A percentile compares a stretch with the other conserved stretches of the same genome.
Conservation (phyloP, 2,329 filamentous ascomycete genomes). For the Arthroderma sp. region DNA sequence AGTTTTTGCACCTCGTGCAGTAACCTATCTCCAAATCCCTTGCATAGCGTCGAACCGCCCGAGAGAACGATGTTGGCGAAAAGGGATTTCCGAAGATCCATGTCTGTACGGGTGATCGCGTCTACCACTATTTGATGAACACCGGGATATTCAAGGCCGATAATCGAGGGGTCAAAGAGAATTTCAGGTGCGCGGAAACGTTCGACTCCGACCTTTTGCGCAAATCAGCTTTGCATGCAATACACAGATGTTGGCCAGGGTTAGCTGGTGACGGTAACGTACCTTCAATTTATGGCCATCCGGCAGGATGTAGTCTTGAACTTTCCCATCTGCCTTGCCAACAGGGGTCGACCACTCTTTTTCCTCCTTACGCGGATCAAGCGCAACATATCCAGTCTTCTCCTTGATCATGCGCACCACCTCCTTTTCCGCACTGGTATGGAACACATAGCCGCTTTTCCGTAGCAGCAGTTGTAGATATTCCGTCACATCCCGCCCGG, state of each 20-base stretch:
- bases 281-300: conserved; percentile 92
- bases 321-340: conserved; percentile 63
- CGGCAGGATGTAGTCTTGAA: conserved; percentile 75
- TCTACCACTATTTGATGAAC: conserved; percentile 98
- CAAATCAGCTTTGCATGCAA: conserved; percentile 2
- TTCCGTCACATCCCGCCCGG: conserved; percentile 90
- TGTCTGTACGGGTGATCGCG: conserved; percentile 84
- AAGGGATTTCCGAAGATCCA: conserved; percentile 84
- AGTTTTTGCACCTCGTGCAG: conserved; percentile 83
- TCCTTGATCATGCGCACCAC: conserved; percentile 97
- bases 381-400: conserved; percentile 77
- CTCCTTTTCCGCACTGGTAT: conserved; percentile 97
- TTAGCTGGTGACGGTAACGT: conserved; percentile 11
- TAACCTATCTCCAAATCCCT: conserved; percentile 87
- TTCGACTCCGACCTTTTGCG: conserved; percentile 65
- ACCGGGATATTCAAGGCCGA: conserved; percentile 90
- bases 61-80: conserved; percentile 97
- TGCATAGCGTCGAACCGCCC: conserved; percentile 88
- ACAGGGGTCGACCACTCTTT: conserved; percentile 73
- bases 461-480: conserved; percentile 80
- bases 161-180: conserved; percentile 92
- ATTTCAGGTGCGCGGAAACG: conserved; percentile 94
- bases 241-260: not conserved
- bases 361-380: conserved; percentile 85
- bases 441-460: conserved; percentile 87